These are phyloP conservation scores for Sporothrix humicola DNA, from an alignment of 2,329 filamentous ascomycete species.

Conservation along the genomic window DNA sequence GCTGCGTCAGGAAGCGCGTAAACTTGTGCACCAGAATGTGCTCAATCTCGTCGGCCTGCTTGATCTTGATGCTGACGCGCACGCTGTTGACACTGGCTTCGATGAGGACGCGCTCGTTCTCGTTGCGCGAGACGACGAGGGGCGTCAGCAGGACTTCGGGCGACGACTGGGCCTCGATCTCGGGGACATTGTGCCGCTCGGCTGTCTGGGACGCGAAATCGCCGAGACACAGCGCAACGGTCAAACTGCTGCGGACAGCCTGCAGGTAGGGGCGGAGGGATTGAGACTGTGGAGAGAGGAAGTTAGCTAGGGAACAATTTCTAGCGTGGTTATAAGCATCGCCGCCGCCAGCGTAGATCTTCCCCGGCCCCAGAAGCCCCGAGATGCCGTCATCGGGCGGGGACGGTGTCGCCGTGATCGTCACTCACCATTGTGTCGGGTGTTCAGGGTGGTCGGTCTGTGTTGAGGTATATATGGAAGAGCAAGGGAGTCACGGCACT, in stretches of 20 bases:
- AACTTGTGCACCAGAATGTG: constrained; percentile 98
- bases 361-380: background rate
- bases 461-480: background rate
- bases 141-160: constrained; percentile 94
- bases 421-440: constrained; percentile 24
- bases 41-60: constrained; percentile 99
- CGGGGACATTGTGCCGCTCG: constrained; percentile 96
- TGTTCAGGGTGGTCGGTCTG: background rate
- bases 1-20: constrained; percentile 91
- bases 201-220: constrained; percentile 98
- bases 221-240: constrained; percentile 88
- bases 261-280: constrained; percentile 95
- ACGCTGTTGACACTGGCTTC: constrained; percentile 97
- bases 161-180: constrained; percentile 90
- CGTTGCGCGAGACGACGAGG: constrained; percentile 88
- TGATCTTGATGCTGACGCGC: constrained; percentile 97
- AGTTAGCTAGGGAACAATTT: background rate
- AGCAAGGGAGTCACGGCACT: background rate
- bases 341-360: background rate
- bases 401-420: no score
- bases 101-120: constrained; percentile 95
- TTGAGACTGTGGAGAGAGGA: constrained; percentile 72
- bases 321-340: background rate
- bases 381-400: background rate
- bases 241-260: constrained; percentile 92